Percentiles rank a stretch among this genome's conserved stretches.
phyloP scores from a whole-genome alignment of 139 green algal species.

The Gonium pectorale region DNA sequence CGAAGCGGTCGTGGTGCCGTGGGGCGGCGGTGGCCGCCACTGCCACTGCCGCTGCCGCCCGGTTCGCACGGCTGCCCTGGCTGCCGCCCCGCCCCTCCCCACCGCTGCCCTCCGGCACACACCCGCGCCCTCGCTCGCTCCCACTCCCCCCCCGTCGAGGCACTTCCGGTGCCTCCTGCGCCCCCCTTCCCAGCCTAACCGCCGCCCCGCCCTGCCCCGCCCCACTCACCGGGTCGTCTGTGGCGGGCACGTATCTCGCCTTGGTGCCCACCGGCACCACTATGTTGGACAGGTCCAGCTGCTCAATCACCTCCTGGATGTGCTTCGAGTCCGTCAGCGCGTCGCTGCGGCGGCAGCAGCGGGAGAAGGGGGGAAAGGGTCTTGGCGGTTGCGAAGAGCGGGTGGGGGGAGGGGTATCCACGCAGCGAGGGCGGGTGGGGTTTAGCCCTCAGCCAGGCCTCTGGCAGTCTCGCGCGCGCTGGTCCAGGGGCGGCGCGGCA shows the following conservation, averaged over 20 bases:
- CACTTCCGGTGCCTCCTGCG: too few relatives aligned
- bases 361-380: not conserved
- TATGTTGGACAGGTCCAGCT: constrained; percentile 23
- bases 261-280: constrained; percentile 24
- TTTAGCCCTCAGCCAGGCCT: too few relatives aligned
- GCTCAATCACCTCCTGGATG: constrained; percentile 36
- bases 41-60: too few relatives aligned
- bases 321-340: not conserved
- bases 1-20: too few relatives aligned
- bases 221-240: constrained; percentile 14
- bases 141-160: too few relatives aligned
- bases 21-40: too few relatives aligned
- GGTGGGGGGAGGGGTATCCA: not conserved
- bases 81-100: too few relatives aligned
- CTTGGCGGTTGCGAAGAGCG: too few relatives aligned
- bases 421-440: not conserved
- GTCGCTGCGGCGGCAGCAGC: not conserved
- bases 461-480: too few relatives aligned
- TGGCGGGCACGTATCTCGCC: constrained; percentile 16
- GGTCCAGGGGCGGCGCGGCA: not conserved
- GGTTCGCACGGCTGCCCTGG: too few relatives aligned
- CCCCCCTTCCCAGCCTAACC: not conserved
- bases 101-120: too few relatives aligned
- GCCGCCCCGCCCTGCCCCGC: not conserved
- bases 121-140: too few relatives aligned